These are phyloP conservation scores for Oryza glaberrima DNA, from an alignment of 176 grass and related monocot genomes.

Conservation along the genomic window DNA sequence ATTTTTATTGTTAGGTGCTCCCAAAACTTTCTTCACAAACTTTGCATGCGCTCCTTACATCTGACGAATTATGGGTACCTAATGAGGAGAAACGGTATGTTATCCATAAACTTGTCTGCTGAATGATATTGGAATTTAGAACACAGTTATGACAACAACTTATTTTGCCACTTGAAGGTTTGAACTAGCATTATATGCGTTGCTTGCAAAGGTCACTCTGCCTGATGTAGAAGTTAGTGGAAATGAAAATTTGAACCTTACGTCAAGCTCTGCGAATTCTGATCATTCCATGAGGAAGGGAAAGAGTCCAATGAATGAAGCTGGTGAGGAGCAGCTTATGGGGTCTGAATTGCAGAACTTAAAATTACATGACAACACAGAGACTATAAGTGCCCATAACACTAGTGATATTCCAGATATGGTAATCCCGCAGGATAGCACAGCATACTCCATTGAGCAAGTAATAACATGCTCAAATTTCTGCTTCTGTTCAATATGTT, in stretches of 20 bases:
- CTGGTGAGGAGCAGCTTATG: constrained; percentile 49
- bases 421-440: constrained; percentile 41
- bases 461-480: constrained; percentile 31
- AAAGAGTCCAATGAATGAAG: constrained; percentile 52
- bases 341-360: constrained; percentile 70
- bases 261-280: constrained; percentile 24
- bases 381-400: constrained; percentile 53
- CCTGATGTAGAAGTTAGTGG: constrained; percentile 56
- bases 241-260: constrained; percentile 51
- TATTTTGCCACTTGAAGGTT: constrained; percentile 68
- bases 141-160: constrained; percentile 27
- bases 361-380: constrained; percentile 59
- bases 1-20: constrained; percentile 66
- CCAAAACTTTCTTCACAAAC: constrained; percentile 98
- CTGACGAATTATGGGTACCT: constrained; percentile 94
- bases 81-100: constrained; percentile 98
- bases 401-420: constrained; percentile 55
- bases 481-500: constrained; percentile 20
- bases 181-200: constrained; percentile 86
- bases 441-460: constrained; percentile 43
- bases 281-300: constrained; percentile 54
- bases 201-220: constrained; percentile 78
- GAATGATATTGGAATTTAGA: constrained; percentile 27
- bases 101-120: constrained; percentile 23
- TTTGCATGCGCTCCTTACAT: constrained; percentile 84